Percentiles rank a stretch among this genome's conserved stretches.
phyloP scores from a whole-genome alignment of 2,329 filamentous ascomycete genomes.

The Anisogramma anomala region DNA sequence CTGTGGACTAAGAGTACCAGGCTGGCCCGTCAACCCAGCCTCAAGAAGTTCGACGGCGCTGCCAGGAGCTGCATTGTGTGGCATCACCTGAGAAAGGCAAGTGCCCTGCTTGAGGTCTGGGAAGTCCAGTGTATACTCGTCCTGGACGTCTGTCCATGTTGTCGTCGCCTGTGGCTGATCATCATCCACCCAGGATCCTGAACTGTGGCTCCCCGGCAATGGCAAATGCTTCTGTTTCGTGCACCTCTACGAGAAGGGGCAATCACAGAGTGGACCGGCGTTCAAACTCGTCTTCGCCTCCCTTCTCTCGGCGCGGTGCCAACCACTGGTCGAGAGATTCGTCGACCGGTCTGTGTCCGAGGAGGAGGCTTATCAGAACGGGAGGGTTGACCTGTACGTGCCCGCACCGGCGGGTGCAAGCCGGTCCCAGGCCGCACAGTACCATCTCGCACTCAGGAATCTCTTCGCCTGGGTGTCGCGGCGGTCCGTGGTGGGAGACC shows the following conservation, averaged over 20 bases:
- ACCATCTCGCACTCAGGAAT: conserved; percentile 61
- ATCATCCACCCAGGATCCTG: conserved; percentile 49
- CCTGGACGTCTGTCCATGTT: too few species aligned
- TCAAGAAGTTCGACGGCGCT: conserved; percentile 42
- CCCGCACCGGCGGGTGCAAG: conserved; percentile 46
- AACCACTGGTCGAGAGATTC: conserved; percentile 46
- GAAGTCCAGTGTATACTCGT: too few species aligned
- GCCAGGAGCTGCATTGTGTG: conserved; percentile 32
- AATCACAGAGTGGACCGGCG: conserved; percentile 53
- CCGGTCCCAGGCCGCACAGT: conserved; percentile 43
- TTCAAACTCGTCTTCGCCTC: conserved; percentile 52
- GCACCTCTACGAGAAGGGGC: conserved; percentile 54
- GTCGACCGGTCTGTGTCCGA: conserved; percentile 25
- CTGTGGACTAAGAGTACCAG: conserved; percentile 18
- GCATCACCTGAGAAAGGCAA: conserved; percentile 38
- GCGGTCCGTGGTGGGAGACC: conserved; percentile 54
- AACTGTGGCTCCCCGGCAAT: conserved; percentile 56
- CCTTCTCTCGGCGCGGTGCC: conserved; percentile 47
- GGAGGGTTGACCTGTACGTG: conserved; percentile 53
- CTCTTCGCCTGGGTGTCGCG: conserved; percentile 61
- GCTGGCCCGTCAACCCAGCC: conserved; percentile 18
- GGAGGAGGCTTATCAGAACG: conserved; percentile 13
- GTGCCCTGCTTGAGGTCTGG: too few species aligned
- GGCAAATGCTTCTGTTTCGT: conserved; percentile 60
- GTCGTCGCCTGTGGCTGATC: too few species aligned